Base-by-base conservation (phyloP, 2,329 filamentous ascomycete genomes). In the Fusarium pseudograminearum region DNA sequence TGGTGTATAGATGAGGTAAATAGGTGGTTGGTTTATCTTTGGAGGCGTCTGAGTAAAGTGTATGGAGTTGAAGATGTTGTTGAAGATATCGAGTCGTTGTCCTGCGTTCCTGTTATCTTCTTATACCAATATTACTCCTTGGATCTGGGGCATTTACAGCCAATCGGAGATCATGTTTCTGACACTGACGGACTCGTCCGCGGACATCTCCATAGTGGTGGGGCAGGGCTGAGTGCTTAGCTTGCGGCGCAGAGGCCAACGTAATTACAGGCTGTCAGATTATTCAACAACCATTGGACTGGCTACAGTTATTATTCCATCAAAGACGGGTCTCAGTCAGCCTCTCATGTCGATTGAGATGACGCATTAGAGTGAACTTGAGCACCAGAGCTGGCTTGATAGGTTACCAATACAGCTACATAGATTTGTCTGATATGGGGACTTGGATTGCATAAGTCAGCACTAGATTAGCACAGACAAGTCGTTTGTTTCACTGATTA, bases 191-290 rank as follows among this genome's bases (percentile, higher is more conserved):
- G 66, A 31, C 33, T 54, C n/a, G 42, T 69, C 65, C 66, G 61
- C 55, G 66, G 66, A 67, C 61, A 69, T 69, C 20, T 69, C 65
- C 66, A 66, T 51, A 60, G 61, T 60, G 54, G 62, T 54, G 60
- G 26, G 9, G 53, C 30, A 64, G 26, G 51, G 33, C 34, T 54
- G 46, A 36, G 26, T 28, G 31, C 22, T 54, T 48, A 65, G 54
- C 46, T 24, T 22, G 31, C 36, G 26, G 45, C 40, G 24, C 45
- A 59, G 34, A 38, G 36, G 15, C 31, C 42, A 22, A 30, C 28
- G 7, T 5, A 33, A 63, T 62, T 38, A 48, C 36, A 24, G 12
- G 5, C 18, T 38, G 20, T 44, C 15, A 51, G 20, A 18, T 33
- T 18, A 18, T 16, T 4, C 24, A 34, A 16, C 7, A n/a, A 11